Percentiles rank a stretch among this genome's conserved stretches.
phyloP scores from a whole-genome alignment of 2,329 filamentous ascomycete species.

The Zymoseptoria brevis region DNA sequence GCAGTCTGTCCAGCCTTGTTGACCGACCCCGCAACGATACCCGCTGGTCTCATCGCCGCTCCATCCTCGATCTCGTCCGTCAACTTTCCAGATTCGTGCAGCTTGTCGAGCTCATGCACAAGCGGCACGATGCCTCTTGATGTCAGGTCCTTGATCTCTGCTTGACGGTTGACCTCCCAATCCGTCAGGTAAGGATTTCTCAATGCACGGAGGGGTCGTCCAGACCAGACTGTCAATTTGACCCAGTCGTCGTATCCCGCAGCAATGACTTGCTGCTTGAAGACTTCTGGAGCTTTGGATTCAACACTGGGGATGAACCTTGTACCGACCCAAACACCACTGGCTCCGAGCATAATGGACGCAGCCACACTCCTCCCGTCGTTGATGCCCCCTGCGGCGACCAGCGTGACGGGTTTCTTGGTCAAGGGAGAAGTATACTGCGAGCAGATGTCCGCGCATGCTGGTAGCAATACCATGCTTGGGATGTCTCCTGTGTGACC shows the following conservation, averaged over 20 bases:
- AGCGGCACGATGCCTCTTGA: slow-evolving; percentile 82
- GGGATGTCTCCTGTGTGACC: slow-evolving; percentile 71
- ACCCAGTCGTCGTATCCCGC: slow-evolving; percentile 89
- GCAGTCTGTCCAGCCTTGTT: slow-evolving; percentile 15
- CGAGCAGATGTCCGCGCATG: slow-evolving; percentile 72
- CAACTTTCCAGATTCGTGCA: slow-evolving; percentile 34
- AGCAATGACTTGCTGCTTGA: slow-evolving; percentile 55
- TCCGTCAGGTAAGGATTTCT: slow-evolving; percentile 86
- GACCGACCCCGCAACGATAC: slow-evolving; percentile 14
- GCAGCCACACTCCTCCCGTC: slow-evolving; percentile 85
- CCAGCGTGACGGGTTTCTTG: slow-evolving; percentile 74
- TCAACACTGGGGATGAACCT: slow-evolving; percentile 78
- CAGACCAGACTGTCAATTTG: slow-evolving; percentile 95
- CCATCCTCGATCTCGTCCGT: slow-evolving; percentile 17
- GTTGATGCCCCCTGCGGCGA: slow-evolving; percentile 87
- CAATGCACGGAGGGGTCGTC: slow-evolving; percentile 82
- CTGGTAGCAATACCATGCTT: slow-evolving; percentile 81
- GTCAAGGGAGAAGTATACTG: slow-evolving; percentile 79
- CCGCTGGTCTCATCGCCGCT: slow-evolving; percentile 31
- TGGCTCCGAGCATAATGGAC: slow-evolving; percentile 82
- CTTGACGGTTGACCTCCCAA: slow-evolving; percentile 84
- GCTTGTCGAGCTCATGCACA: slow-evolving; percentile 82
- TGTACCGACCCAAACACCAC: slow-evolving; percentile 90
- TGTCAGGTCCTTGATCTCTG: slow-evolving; percentile 86
- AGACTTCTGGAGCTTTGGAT: slow-evolving; percentile 11